Evolutionary conservation across 306 rosid species (phyloP).

Genomic region (Quercus ilex): DNA sequence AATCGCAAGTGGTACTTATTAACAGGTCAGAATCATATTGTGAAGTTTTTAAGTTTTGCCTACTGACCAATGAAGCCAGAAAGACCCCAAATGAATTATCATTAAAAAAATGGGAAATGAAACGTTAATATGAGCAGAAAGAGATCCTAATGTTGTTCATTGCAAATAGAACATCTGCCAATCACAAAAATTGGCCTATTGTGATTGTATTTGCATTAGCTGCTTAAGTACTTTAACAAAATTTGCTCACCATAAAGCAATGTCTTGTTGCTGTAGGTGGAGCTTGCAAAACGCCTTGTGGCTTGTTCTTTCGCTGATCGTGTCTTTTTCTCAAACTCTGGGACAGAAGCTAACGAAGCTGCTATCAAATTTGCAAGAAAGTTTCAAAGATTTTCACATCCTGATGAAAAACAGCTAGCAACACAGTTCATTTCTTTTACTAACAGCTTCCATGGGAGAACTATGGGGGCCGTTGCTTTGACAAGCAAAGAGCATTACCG

Average conservation of each 20-base stretch:
- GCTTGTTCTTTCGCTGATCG: conserved; percentile 78
- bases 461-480: conserved; percentile 93
- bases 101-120: too few species aligned
- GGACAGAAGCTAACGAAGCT: conserved; percentile 95
- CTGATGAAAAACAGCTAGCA: conserved; percentile 53
- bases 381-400: conserved; percentile 55
- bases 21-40: too few species aligned
- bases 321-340: conserved; percentile 79
- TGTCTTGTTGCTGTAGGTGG: conserved; percentile 53
- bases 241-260: neutral
- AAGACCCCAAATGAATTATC: too few species aligned
- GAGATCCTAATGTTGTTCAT: too few species aligned
- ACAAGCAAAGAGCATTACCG: conserved; percentile 89
- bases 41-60: too few species aligned
- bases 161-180: too few species aligned
- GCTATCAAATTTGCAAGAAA: conserved; percentile 89
- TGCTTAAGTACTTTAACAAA: neutral
- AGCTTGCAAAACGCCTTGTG: conserved; percentile 76
- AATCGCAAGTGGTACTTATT: too few species aligned
- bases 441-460: conserved; percentile 90
- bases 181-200: too few species aligned
- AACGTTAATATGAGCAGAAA: too few species aligned
- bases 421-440: conserved; percentile 72
- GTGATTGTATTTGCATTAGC: too few species aligned
- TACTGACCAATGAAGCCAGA: too few species aligned